Conservation (phyloP, 2,329 filamentous ascomycete genomes). For the Colletotrichum euphorbiae region DNA sequence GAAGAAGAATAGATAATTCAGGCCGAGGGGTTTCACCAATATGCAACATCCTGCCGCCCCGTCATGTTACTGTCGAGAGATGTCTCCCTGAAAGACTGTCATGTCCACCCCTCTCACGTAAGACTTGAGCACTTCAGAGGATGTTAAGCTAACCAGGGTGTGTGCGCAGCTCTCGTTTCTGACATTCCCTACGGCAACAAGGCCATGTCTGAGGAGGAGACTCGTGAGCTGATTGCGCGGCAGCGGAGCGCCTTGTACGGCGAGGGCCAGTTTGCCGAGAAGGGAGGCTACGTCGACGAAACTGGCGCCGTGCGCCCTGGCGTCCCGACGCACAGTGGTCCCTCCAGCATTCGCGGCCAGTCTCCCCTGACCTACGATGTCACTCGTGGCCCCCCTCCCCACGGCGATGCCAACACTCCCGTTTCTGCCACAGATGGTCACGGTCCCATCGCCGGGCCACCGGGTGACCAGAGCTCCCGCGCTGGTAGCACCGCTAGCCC, state of each 20-base stretch:
- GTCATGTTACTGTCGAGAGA: constrained; percentile 41
- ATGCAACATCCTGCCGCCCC: constrained; percentile 39
- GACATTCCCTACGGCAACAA: constrained; percentile 66
- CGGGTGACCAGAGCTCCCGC: constrained; percentile 70
- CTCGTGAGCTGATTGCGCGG: constrained; percentile 93
- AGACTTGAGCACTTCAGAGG: constrained; percentile 33
- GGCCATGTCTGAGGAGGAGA: constrained; percentile 94
- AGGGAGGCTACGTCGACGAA: constrained; percentile 76
- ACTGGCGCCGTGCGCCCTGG: constrained; percentile 71
- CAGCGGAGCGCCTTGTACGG: constrained; percentile 96
- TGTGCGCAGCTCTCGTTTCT: constrained; percentile 39
- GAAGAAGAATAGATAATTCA: constrained; percentile 51
- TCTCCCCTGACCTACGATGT: constrained; percentile 83
- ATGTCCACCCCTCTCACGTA: constrained; percentile 36
- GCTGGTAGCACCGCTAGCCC: constrained; percentile 90
- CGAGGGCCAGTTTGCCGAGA: constrained; percentile 76
- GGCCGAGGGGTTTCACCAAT: constrained; percentile 40
- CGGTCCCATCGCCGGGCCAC: constrained; percentile 60
- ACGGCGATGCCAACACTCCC: constrained; percentile 63
- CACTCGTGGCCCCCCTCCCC: constrained; percentile 53
- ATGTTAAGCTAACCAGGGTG: constrained; percentile 37
- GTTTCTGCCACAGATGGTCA: constrained; percentile 53
- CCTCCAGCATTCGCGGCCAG: constrained; percentile 75
- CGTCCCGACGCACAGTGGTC: constrained; percentile 73
- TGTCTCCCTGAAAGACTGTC: constrained; percentile 36